These are phyloP conservation scores for Apiospora hydei DNA, from an alignment of 2,329 filamentous ascomycete species.

Conservation along the genomic window DNA sequence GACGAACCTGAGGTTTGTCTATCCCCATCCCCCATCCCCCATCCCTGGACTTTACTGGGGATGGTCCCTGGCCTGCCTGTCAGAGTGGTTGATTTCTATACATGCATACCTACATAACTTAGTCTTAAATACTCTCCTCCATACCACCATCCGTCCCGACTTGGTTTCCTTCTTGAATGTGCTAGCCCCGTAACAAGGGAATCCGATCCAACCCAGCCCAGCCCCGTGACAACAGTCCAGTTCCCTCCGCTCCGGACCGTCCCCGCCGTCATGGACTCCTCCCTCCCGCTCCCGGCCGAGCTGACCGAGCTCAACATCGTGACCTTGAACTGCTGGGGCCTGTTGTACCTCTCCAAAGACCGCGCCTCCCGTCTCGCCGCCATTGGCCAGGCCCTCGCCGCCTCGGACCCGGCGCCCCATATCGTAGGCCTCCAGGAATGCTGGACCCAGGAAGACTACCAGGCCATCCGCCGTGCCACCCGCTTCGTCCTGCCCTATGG, in stretches of 20 bases:
- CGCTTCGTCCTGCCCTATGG: slow-evolving; percentile 80
- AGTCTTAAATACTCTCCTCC: neutral
- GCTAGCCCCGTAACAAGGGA: neutral
- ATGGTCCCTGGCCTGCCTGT: slow-evolving; percentile 1
- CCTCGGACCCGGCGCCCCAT: slow-evolving; percentile 71
- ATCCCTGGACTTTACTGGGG: neutral
- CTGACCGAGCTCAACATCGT: slow-evolving; percentile 79
- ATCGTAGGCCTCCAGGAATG: slow-evolving; percentile 96
- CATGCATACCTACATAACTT: too few relatives aligned
- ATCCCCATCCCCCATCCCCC: neutral
- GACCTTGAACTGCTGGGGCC: slow-evolving; percentile 96
- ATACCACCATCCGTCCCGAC: neutral
- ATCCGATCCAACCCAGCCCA: neutral
- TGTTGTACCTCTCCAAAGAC: slow-evolving; percentile 83
- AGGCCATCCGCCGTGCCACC: slow-evolving; percentile 76
- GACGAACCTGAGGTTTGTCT: neutral
- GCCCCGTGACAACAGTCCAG: neutral
- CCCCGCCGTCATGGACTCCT: slow-evolving; percentile 35
- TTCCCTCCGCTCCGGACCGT: neutral
- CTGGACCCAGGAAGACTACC: slow-evolving; percentile 88
- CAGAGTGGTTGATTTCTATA: neutral
- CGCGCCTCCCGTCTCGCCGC: slow-evolving; percentile 80
- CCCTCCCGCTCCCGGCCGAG: slow-evolving; percentile 56
- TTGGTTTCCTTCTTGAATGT: neutral
- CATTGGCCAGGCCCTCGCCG: slow-evolving; percentile 82